phyloP scores from a whole-genome alignment of 495 filamentous ascomycete species.

The Penicillium coprophilum region DNA sequence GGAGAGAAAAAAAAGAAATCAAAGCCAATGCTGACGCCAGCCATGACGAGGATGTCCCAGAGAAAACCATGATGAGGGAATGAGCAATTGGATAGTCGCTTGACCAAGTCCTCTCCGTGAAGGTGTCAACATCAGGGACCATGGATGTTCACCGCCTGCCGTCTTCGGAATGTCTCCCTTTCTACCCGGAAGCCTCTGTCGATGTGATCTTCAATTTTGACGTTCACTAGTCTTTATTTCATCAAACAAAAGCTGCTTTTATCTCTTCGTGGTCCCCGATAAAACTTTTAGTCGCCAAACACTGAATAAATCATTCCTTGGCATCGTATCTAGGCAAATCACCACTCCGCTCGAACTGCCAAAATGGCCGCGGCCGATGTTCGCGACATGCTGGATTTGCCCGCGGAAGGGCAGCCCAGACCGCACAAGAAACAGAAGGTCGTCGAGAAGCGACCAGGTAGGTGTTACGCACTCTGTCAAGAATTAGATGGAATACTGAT shows the following conservation, averaged over 20 bases:
- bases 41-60: conserved; percentile 41
- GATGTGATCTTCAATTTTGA: conserved; percentile 22
- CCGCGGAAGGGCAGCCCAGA: conserved; percentile 59
- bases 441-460: conserved; percentile 66
- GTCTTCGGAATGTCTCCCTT: conserved; percentile 19
- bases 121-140: conserved; percentile 22
- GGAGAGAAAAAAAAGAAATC: conserved; percentile 44
- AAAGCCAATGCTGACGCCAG: conserved; percentile 37
- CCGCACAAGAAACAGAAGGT: conserved; percentile 79
- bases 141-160: conserved; percentile 25
- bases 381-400: conserved; percentile 85
- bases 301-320: background rate
- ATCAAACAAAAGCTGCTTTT: conserved; percentile 3
- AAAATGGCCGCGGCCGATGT: conserved; percentile 76
- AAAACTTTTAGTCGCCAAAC: background rate
- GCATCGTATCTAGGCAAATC: conserved; percentile 8
- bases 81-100: conserved; percentile 17
- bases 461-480: conserved; percentile 4
- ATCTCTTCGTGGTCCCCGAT: background rate
- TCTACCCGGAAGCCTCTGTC: conserved; percentile 18
- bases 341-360: conserved; percentile 13
- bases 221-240: conserved; percentile 4
- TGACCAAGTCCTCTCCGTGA: conserved; percentile 17
- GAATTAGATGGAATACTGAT: background rate
- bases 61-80: conserved; percentile 33